A percentile compares a stretch with the other conserved stretches of the same genome.
phyloP scores from a whole-genome alignment of 2,329 filamentous ascomycete species.

The Aspergillus sp. region DNA sequence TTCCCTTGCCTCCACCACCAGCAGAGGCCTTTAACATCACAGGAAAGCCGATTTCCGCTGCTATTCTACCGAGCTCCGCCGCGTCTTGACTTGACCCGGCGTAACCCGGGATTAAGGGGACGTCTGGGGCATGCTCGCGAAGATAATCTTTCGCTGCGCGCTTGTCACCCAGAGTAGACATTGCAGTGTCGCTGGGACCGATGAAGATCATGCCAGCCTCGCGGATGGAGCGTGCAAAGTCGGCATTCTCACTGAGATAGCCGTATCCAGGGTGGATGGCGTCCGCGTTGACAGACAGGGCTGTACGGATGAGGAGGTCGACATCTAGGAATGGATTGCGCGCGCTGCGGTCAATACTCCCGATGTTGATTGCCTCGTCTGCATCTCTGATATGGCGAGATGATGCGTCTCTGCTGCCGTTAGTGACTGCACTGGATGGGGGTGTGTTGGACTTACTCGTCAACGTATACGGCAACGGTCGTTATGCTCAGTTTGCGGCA shows the following conservation, averaged over 20 bases:
- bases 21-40: conserved; percentile 52
- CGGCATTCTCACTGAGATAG: conserved; percentile 36
- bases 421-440: background rate
- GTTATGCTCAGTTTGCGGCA: conserved; percentile 24
- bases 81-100: conserved; percentile 23
- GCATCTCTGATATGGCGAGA: conserved; percentile 33
- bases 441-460: conserved; percentile 12
- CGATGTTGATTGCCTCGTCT: conserved; percentile 32
- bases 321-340: conserved; percentile 29
- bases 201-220: conserved; percentile 35
- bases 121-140: background rate
- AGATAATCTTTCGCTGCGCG: conserved; percentile 8
- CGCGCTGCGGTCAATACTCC: conserved; percentile 18
- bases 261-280: conserved; percentile 39
- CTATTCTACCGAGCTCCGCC: conserved; percentile 20
- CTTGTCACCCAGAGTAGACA: conserved; percentile 36
- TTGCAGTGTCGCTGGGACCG: conserved; percentile 30
- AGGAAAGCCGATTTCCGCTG: conserved; percentile 32
- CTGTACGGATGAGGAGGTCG: conserved; percentile 28
- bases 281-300: conserved; percentile 23
- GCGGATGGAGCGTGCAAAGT: conserved; percentile 27
- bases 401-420: conserved; percentile 23
- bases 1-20: conserved; percentile 49
- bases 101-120: conserved; percentile 2
- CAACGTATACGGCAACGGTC: conserved; percentile 22